A percentile compares a stretch with the other conserved stretches of the same genome.
These are phyloP conservation scores for Vitis vinifera DNA, from an alignment of 164 flowering plant genomes.

Conservation along the genomic window DNA sequence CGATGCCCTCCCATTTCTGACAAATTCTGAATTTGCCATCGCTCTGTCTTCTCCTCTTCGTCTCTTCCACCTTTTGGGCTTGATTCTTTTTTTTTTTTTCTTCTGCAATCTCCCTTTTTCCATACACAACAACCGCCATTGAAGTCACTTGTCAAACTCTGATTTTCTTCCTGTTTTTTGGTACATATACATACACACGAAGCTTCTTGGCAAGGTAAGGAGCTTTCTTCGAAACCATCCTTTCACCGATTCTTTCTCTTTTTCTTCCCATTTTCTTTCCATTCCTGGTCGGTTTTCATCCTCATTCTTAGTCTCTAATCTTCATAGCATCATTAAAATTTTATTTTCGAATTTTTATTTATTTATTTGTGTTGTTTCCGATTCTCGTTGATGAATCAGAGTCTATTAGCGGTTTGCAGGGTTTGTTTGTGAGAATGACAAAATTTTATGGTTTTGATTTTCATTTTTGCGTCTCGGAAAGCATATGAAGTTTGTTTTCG, in stretches of 20 bases:
- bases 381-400: not conserved
- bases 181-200: not conserved
- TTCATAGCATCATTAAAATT: not conserved
- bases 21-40: constrained; percentile 6
- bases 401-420: too few relatives aligned
- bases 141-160: too few relatives aligned
- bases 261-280: not conserved
- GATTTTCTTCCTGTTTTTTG: too few relatives aligned
- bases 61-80: not conserved
- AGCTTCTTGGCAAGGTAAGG: not conserved
- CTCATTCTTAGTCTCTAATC: not conserved
- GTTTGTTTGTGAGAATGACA: too few relatives aligned
- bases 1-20: constrained; percentile 12
- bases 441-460: not conserved
- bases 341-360: not conserved
- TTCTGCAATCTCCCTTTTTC: too few relatives aligned
- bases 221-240: not conserved
- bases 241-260: not conserved
- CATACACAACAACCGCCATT: too few relatives aligned
- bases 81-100: not conserved
- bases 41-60: not conserved
- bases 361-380: not conserved
- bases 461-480: not conserved
- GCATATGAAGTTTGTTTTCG: not conserved
- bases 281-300: not conserved